Evolutionary conservation across 2,329 filamentous ascomycete genomes (phyloP).

Genomic region (Corinectria fuckeliana): DNA sequence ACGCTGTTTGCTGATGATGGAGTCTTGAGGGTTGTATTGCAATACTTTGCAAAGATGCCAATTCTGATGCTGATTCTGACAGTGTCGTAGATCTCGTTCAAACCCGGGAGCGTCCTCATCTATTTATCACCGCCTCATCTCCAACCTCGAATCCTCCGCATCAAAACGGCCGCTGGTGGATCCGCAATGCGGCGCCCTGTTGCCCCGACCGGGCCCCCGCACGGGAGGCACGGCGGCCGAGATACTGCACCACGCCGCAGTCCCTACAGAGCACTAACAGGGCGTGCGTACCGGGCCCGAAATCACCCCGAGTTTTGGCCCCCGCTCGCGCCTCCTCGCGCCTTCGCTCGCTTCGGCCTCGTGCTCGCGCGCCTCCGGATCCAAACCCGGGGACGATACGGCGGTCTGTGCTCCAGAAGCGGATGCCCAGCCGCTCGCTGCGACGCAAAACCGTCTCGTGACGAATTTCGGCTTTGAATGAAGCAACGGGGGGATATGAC

Average conservation of each 20-base stretch:
- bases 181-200: constrained; percentile 1
- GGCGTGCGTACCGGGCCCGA: background rate
- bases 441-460: background rate
- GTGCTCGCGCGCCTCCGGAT: background rate
- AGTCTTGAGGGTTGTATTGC: background rate
- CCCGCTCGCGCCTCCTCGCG: background rate
- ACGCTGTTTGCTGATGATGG: background rate
- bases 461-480: background rate
- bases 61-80: constrained; percentile 7
- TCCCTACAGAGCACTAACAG: background rate
- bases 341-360: background rate
- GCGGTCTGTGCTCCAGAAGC: background rate
- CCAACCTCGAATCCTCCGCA: constrained; percentile 7
- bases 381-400: too few species aligned
- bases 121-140: constrained; percentile 17
- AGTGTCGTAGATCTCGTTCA: background rate
- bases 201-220: background rate
- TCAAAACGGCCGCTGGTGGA: constrained; percentile 13
- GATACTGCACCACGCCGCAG: background rate
- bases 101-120: background rate
- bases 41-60: background rate
- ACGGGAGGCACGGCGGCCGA: background rate
- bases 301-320: background rate
- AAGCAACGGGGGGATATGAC: background rate
- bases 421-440: background rate